These are phyloP conservation scores for Aspergillus luchuensis DNA, from an alignment of 2,329 filamentous ascomycete genomes.

Conservation along the genomic window DNA sequence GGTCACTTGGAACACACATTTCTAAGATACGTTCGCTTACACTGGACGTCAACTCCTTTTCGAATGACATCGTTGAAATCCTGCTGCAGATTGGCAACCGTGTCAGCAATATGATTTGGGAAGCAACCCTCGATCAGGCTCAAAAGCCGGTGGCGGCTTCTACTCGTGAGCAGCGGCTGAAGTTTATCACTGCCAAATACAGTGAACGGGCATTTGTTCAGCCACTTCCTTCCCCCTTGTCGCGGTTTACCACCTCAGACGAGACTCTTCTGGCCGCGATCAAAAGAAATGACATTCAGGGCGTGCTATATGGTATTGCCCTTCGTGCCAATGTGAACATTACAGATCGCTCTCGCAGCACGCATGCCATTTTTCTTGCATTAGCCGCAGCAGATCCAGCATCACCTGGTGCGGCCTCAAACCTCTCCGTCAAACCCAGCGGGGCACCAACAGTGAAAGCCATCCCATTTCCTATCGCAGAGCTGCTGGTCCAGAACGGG, in stretches of 20 bases:
- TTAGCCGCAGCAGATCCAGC: constrained; percentile 91
- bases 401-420: constrained; percentile 58
- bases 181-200: constrained; percentile 95
- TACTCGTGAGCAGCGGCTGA: constrained; percentile 85
- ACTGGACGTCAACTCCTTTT: constrained; percentile 93
- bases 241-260: constrained; percentile 75
- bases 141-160: constrained; percentile 75
- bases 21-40: constrained; percentile 96
- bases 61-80: constrained; percentile 93
- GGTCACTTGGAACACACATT: constrained; percentile 94
- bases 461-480: constrained; percentile 82
- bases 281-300: constrained; percentile 94
- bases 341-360: constrained; percentile 80
- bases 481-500: constrained; percentile 90
- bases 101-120: constrained; percentile 96
- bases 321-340: constrained; percentile 85
- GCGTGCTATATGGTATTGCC: constrained; percentile 87
- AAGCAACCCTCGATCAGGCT: constrained; percentile 74
- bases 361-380: constrained; percentile 86
- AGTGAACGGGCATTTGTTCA: constrained; percentile 81
- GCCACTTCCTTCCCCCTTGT: constrained; percentile 69
- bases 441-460: constrained; percentile 44
- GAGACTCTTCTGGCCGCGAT: constrained; percentile 89
- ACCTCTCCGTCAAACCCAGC: constrained; percentile 29
- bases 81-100: constrained; percentile 89